phyloP scores from a whole-genome alignment of 106 monocot species.

The Acorus gramineus region DNA sequence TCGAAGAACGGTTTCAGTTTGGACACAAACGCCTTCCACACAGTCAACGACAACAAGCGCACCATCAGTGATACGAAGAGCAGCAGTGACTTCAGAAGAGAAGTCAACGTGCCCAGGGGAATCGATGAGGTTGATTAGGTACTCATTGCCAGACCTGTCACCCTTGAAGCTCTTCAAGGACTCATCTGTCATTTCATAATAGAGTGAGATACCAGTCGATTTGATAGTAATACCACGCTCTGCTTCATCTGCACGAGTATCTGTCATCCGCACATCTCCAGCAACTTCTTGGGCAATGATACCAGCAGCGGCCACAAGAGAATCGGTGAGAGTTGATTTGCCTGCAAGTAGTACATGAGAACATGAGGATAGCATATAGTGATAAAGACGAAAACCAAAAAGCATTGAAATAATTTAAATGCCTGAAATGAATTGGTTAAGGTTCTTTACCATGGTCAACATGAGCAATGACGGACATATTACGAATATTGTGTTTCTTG shows the following conservation, averaged over 20 bases:
- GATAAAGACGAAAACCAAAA: not conserved
- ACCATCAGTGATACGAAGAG: constrained; percentile 44
- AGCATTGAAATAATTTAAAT: not conserved
- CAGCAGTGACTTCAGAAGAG: constrained; percentile 45
- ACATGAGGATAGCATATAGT: not conserved
- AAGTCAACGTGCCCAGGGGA: constrained; percentile 50
- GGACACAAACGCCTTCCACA: constrained; percentile 46
- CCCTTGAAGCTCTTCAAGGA: constrained; percentile 33
- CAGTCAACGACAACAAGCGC: constrained; percentile 43
- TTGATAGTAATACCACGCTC: constrained; percentile 51
- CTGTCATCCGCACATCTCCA: constrained; percentile 38
- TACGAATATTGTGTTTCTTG: constrained; percentile 25
- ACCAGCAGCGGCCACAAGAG: constrained; percentile 38
- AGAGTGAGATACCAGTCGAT: constrained; percentile 33
- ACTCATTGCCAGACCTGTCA: constrained; percentile 35
- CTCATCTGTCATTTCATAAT: constrained; percentile 32
- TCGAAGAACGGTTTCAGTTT: constrained; percentile 39
- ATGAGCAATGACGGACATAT: constrained; percentile 38
- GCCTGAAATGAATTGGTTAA: not conserved
- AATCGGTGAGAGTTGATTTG: constrained; percentile 35
- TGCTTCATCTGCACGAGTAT: constrained; percentile 38
- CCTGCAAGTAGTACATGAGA: constrained; percentile 11
- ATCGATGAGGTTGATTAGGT: constrained; percentile 47
- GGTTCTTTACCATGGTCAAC: constrained; percentile 24
- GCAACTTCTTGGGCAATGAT: constrained; percentile 48